phyloP scores from a whole-genome alignment of 1,284 basidiomycete genomes.

The Ceratobasidium sp. region DNA sequence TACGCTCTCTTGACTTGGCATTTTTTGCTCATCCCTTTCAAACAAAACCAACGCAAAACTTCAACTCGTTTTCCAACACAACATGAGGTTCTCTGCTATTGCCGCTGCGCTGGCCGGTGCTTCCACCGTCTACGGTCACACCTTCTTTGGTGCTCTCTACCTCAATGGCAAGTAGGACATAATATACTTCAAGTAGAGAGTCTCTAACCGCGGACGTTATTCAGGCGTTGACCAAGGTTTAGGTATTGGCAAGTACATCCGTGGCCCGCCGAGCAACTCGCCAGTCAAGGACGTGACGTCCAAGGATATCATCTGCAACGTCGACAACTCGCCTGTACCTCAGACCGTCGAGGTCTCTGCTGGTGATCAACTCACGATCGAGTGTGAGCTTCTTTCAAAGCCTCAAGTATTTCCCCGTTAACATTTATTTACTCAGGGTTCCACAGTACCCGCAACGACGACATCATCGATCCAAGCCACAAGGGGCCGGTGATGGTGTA shows the following conservation, averaged over 20 bases:
- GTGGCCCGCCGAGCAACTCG: conserved; percentile 39
- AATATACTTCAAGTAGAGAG: neutral
- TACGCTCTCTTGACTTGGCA: conserved; percentile 21
- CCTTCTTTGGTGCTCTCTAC: neutral
- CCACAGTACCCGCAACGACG: conserved; percentile 37
- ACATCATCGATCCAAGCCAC: conserved; percentile 44
- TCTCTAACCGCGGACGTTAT: neutral
- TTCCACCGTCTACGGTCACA: conserved; percentile 14
- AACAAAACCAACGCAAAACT: neutral
- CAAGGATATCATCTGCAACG: conserved; percentile 33
- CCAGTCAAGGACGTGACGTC: conserved; percentile 42
- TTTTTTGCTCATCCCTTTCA: conserved; percentile 2
- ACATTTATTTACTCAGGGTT: conserved; percentile 8
- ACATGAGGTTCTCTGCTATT: conserved; percentile 29
- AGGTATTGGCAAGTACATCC: conserved; percentile 36
- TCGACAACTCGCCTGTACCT: conserved; percentile 7
- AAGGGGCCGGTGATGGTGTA: conserved; percentile 46
- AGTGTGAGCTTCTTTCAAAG: conserved; percentile 13
- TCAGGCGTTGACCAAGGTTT: conserved; percentile 32
- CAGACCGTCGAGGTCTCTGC: conserved; percentile 33
- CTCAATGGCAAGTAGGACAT: conserved; percentile 17
- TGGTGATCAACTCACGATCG: conserved; percentile 33
- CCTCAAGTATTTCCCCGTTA: neutral
- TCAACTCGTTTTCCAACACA: neutral
- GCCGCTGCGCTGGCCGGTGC: conserved; percentile 22